Evolutionary conservation across 805 yeast species (phyloP), one percentile per base, ranked within the genome.

Genomic region (Nakazawaea molendinolei): DNA sequence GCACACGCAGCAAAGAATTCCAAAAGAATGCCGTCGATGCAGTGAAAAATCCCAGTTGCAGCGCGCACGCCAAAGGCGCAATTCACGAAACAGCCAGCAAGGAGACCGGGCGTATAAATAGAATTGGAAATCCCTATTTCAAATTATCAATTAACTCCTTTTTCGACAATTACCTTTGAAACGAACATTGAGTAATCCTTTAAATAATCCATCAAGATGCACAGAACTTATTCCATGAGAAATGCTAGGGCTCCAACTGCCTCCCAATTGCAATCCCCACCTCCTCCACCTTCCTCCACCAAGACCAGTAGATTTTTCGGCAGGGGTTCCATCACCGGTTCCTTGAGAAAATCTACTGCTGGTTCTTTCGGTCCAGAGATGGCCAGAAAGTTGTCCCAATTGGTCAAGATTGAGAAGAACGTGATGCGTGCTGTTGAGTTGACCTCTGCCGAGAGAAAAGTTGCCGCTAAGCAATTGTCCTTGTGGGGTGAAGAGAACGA

Each of bases 401-500:
- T 86, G 59, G 86, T 92, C 59, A 92, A 90, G 75, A 84, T 87
- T 74, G 98, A 90, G 71, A 92, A 92, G 75, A 84, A 85, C 62
- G 83, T 90, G 46, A 81, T 89, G 84, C 81, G 96, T 64, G 79
- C 95, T 44, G 73, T 92, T 54, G 97, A 92, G 69, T 71, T 86
- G 47, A 89, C 86, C 42, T 86, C 97, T 50, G 76, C 83, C 53
- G 97, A 92, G 71, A 79, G 97, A 62, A 80, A 89, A 61, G 89
- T 83, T 54, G 96, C 89, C 50, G 98, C 97, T 52, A 89, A 87
- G 71, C 97, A 90, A 71, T 76, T 90, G 60, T 87, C 97, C 23
- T 61, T 81, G 49, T 90, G 98, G 98, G 98, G 98, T 68, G 95
- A 85, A 62, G 94, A 83, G 58, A 87, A 89, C 58, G 97, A 90